Base-by-base conservation (phyloP, 768 basidiomycete genomes). In the Dacryopinax primogenitus region DNA sequence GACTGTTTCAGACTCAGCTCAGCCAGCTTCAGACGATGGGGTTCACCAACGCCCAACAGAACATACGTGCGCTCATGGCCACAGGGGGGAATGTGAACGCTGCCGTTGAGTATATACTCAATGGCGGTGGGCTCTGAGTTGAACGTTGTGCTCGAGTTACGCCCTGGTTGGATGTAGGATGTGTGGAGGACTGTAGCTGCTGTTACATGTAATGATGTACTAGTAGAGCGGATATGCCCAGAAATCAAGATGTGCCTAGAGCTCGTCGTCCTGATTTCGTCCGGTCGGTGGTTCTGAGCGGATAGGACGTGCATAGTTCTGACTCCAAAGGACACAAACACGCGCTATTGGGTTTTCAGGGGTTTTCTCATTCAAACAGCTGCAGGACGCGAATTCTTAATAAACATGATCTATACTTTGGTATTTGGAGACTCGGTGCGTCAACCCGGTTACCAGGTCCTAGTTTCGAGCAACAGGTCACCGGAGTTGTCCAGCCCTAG, bases 11-110 rank as follows among this genome's bases (percentile, higher is more conserved):
- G 88, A 72, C 72, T 9, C 75, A 76, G 67, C 69, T 77, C 62
- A 69, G 72, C 45, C 92, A 94, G 86, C 74, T 98, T 71, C 87
- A 91, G 73, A 90, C 88, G 66, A 97, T 98, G 95, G 94, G 92
- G 1, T 91, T 98, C 75, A 83, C 81, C 63, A 92, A 95, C 65
- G 92, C 92, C 7, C 74, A 82, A 41, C 90, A 92, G 80, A 98
- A 97, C 73, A 80, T 98, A 6, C 81, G 93, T 2, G 93, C 95
- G 3, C 78, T 98, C 44, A 80, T 92, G 9, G 92, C 90, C 62
- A 93, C 92, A 0, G 92, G 84, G n/a, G 93, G 94, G 12, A 93
- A 92, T 70, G 90, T 96, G 18, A 84, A 96, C 72, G 81, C 84
- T 23, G 93, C 93, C 51, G 88, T 97, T 70, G 93, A 96, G 76